Conservation (phyloP, 2,329 filamentous ascomycete genomes). For the Orbilia blumenaviensis region DNA sequence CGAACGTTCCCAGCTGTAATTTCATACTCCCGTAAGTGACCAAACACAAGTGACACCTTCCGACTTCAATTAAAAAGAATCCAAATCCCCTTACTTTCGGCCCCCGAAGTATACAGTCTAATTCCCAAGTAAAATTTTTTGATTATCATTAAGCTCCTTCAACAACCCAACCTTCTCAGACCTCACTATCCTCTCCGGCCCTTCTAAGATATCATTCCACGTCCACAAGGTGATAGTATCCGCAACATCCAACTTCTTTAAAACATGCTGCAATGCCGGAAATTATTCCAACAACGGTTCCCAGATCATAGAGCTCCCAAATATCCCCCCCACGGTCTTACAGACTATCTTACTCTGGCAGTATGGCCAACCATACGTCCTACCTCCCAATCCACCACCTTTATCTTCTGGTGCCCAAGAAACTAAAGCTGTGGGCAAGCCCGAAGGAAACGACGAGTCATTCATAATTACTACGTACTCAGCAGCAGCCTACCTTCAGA, state of each 20-base stretch:
- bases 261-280: neutral
- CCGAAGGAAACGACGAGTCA: neutral
- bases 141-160: neutral
- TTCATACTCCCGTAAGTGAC: neutral
- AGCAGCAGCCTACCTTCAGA: neutral
- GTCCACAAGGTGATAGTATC: neutral
- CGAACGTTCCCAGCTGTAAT: neutral
- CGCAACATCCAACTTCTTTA: conserved; percentile 3
- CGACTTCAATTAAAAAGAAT: neutral
- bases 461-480: neutral
- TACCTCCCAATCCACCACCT: neutral
- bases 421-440: neutral
- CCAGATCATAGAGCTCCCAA: neutral
- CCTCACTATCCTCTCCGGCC: neutral
- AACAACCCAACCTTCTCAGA: conserved; percentile 16
- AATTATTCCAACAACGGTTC: neutral
- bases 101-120: neutral
- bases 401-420: neutral
- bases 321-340: neutral
- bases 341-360: neutral
- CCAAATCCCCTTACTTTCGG: conserved; percentile 3
- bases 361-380: neutral
- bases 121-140: neutral
- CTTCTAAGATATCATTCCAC: neutral
- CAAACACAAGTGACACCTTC: conserved; percentile 15